These are phyloP conservation scores for Alnus rubra DNA, from an alignment of 306 rosid species.

Conservation along the genomic window DNA sequence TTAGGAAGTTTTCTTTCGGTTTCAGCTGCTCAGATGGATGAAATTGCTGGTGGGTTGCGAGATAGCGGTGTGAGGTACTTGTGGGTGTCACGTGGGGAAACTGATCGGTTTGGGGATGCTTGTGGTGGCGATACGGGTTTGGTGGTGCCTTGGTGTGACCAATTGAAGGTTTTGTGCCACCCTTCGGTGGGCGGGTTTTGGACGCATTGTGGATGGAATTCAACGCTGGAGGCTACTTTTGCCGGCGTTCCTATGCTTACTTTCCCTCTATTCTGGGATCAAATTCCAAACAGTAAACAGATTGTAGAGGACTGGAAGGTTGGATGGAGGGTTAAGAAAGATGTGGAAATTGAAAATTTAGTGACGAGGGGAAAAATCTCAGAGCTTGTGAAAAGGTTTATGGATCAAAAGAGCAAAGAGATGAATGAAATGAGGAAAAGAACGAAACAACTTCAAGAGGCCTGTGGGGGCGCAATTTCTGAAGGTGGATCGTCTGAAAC, in stretches of 20 bases:
- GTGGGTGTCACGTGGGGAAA: slow-evolving; percentile 36
- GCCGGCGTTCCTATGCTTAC: slow-evolving; percentile 46
- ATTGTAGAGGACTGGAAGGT: slow-evolving; percentile 50
- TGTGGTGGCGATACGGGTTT: slow-evolving; percentile 31
- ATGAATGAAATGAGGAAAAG: slow-evolving; percentile 25
- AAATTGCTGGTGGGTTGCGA: slow-evolving; percentile 29
- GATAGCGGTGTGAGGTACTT: slow-evolving; percentile 31
- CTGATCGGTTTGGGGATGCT: slow-evolving; percentile 22
- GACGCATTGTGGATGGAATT: slow-evolving; percentile 65
- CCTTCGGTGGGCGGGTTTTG: slow-evolving; percentile 49
- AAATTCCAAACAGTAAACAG: slow-evolving; percentile 37
- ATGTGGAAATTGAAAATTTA: neutral
- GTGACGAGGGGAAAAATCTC: slow-evolving; percentile 38
- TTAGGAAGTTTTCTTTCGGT: slow-evolving; percentile 46
- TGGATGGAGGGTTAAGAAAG: slow-evolving; percentile 41
- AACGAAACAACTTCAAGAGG: slow-evolving; percentile 18
- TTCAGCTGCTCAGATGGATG: slow-evolving; percentile 39
- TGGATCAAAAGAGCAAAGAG: slow-evolving; percentile 27
- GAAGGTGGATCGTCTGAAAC: slow-evolving; percentile 41
- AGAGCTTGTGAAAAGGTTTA: slow-evolving; percentile 23
- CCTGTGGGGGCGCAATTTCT: slow-evolving; percentile 29
- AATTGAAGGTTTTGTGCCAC: slow-evolving; percentile 45
- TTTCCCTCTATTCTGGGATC: slow-evolving; percentile 40
- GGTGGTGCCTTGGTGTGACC: slow-evolving; percentile 55
- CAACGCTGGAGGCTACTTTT: slow-evolving; percentile 43